Percentiles rank a stretch among this genome's conserved stretches.
Evolutionary conservation across 306 rosid species (phyloP).

Genomic region (Ziziphus jujuba): DNA sequence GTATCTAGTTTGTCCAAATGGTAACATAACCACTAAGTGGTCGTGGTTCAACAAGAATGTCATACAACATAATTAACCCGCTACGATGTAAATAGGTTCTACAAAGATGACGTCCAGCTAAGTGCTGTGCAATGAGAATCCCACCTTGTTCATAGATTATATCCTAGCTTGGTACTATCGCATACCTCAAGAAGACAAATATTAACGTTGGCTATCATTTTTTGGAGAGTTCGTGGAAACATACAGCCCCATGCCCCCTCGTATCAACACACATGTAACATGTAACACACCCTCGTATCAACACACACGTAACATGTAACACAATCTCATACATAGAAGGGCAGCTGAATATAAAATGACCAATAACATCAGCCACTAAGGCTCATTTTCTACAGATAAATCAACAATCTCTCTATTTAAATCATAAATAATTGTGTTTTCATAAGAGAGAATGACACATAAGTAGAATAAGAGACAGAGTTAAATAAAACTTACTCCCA

Average conservation of each 20-base stretch:
- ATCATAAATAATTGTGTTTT: neutral
- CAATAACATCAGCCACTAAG: neutral
- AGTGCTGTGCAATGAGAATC: no score
- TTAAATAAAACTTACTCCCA: constrained; percentile 75
- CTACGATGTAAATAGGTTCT: no score
- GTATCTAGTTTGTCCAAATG: no score
- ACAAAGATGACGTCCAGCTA: no score
- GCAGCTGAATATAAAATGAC: neutral
- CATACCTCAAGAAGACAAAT: no score
- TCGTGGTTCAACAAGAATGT: no score
- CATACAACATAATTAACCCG: no score
- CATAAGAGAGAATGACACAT: neutral
- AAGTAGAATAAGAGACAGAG: neutral
- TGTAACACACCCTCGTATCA: constrained; percentile 10
- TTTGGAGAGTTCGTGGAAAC: no score
- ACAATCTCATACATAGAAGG: constrained; percentile 6
- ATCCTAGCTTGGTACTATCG: no score
- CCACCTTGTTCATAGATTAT: no score
- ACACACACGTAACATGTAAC: neutral
- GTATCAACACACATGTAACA: neutral
- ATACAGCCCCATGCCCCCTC: neutral
- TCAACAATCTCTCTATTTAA: neutral
- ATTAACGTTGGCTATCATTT: no score
- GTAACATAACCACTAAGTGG: no score
- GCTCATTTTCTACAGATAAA: neutral